Conservation (phyloP, 148 eudicot species). For the Arctostaphylos glauca region DNA sequence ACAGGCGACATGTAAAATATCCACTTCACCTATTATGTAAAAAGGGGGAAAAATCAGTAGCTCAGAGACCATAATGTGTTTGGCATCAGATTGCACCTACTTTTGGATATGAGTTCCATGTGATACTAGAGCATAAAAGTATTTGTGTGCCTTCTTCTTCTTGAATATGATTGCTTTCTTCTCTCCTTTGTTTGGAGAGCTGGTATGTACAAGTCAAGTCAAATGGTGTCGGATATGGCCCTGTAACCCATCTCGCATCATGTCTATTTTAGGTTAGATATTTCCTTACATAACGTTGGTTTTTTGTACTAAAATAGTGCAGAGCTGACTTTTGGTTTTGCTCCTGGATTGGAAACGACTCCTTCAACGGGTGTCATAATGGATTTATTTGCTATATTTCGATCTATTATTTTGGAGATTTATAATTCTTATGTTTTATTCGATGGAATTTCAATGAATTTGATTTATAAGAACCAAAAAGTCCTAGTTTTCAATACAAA, state of each 20-base stretch:
- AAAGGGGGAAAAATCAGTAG: neutral
- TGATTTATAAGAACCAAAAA: too few relatives aligned
- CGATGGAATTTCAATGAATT: too few relatives aligned
- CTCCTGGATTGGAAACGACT: too few relatives aligned
- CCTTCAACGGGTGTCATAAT: too few relatives aligned
- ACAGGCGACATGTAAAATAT: neutral
- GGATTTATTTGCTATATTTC: too few relatives aligned
- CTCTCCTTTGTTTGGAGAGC: neutral
- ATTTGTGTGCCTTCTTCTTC: neutral
- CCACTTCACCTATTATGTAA: neutral
- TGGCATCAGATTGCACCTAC: neutral
- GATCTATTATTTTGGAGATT: too few relatives aligned
- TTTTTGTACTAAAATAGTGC: neutral
- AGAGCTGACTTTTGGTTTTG: neutral
- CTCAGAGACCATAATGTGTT: neutral
- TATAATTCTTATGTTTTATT: too few relatives aligned
- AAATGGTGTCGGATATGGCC: neutral
- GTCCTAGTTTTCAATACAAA: too few relatives aligned
- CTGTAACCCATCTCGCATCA: neutral
- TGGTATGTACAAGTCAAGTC: neutral
- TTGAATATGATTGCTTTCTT: neutral
- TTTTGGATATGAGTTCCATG: neutral
- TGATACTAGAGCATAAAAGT: neutral
- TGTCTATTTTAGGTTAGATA: neutral
- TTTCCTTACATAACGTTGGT: neutral